These are phyloP conservation scores for Mortierella sp. DNA, from an alignment of 371 early-diverging fungal species.

Conservation along the genomic window DNA sequence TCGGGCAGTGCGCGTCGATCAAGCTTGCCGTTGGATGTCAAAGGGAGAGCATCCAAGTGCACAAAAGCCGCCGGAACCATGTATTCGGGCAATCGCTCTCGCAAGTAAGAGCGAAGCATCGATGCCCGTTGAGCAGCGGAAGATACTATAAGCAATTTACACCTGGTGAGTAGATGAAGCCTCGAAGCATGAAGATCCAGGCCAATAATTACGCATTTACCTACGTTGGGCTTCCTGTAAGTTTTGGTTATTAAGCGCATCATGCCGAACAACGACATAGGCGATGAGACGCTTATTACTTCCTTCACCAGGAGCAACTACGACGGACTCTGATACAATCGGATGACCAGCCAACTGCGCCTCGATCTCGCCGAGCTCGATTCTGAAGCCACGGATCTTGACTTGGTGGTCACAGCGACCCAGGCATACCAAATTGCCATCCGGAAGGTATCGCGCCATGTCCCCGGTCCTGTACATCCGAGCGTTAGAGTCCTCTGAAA, in stretches of 20 bases:
- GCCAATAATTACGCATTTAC: too few relatives aligned
- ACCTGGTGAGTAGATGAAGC: too few relatives aligned
- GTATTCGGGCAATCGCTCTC: constrained; percentile 19
- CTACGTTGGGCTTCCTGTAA: neutral
- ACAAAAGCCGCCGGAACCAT: constrained; percentile 40
- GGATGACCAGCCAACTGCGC: constrained; percentile 11
- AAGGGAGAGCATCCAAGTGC: constrained; percentile 14
- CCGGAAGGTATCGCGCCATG: constrained; percentile 30
- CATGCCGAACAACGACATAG: constrained; percentile 11
- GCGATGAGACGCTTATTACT: constrained; percentile 25
- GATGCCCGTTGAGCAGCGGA: neutral
- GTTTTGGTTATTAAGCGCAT: too few relatives aligned
- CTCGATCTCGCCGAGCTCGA: constrained; percentile 38
- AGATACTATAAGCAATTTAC: too few relatives aligned
- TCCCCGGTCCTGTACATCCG: constrained; percentile 58
- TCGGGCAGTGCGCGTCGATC: constrained; percentile 25
- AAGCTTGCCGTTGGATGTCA: constrained; percentile 23
- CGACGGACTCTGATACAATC: constrained; percentile 1
- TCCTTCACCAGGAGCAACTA: constrained; percentile 4
- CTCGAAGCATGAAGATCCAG: too few relatives aligned
- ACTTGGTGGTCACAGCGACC: constrained; percentile 36
- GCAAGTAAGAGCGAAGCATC: constrained; percentile 4
- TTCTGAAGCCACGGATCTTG: constrained; percentile 35
- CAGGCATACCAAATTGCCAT: neutral
- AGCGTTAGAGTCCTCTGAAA: neutral